phyloP scores from a whole-genome alignment of 1,284 basidiomycete species.

The Boletus subluridellus region DNA sequence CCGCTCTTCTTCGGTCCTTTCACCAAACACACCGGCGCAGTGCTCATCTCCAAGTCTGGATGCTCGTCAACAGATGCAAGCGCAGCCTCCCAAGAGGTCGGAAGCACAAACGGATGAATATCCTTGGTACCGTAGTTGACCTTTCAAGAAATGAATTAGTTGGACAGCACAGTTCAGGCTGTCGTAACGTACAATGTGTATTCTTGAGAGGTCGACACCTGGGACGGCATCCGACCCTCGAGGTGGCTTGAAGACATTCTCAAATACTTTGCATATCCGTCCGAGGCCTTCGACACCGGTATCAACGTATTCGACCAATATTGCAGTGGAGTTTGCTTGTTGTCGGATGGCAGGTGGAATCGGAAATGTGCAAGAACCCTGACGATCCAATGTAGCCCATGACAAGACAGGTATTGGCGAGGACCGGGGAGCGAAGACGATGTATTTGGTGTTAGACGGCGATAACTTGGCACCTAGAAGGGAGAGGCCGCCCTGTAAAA shows the following conservation, averaged over 20 bases:
- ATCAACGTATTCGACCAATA: conserved; percentile 53
- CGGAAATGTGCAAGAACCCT: conserved; percentile 23
- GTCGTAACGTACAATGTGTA: conserved; percentile 52
- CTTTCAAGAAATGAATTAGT: conserved; percentile 31
- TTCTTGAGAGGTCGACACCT: conserved; percentile 46
- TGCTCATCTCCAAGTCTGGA: conserved; percentile 10
- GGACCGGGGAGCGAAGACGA: conserved; percentile 63
- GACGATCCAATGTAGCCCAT: conserved; percentile 21
- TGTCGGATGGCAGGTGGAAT: conserved; percentile 11
- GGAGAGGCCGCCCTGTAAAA: conserved; percentile 54
- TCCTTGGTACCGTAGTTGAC: conserved; percentile 42
- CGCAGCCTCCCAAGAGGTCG: conserved; percentile 57
- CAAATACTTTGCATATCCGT: conserved; percentile 57
- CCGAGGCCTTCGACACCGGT: conserved; percentile 66
- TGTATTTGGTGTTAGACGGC: conserved; percentile 41
- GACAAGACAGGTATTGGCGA: conserved; percentile 60
- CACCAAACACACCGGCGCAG: conserved; percentile 52
- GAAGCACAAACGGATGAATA: conserved; percentile 48
- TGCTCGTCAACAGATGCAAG: conserved; percentile 30
- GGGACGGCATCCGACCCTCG: conserved; percentile 30
- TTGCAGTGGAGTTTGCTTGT: conserved; percentile 35
- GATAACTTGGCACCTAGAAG: conserved; percentile 49
- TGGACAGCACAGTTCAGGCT: neutral
- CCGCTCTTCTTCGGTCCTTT: conserved; percentile 86
- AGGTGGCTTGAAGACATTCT: conserved; percentile 52